A percentile compares a stretch with the other conserved stretches of the same genome.
These are phyloP conservation scores for Psilocybe sp. DNA, from an alignment of 768 basidiomycete genomes.

Conservation along the genomic window DNA sequence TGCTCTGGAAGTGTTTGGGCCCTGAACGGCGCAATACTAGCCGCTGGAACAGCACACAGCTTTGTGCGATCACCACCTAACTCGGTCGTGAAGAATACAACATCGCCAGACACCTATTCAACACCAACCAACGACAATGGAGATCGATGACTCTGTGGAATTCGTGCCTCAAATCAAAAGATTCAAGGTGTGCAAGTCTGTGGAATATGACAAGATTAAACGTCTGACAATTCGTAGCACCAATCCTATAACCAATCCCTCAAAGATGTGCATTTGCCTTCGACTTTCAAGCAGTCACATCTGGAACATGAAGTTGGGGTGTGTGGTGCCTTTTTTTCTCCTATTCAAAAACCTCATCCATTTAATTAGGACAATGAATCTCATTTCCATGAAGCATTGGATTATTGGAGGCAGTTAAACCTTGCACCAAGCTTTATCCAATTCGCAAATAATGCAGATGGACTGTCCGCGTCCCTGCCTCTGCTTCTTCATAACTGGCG, in stretches of 20 bases:
- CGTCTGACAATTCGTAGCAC: constrained; percentile 43
- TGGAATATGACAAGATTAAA: background rate
- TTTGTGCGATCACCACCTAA: background rate
- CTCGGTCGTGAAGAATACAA: background rate
- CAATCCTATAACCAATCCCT: constrained; percentile 69
- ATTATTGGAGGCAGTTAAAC: constrained; percentile 79
- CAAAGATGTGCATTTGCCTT: constrained; percentile 71
- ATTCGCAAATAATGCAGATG: constrained; percentile 61
- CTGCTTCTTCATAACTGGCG: constrained; percentile 79
- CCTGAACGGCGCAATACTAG: no score
- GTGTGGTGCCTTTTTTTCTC: constrained; percentile 16
- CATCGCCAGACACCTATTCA: background rate
- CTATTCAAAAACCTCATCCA: background rate
- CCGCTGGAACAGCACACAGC: no score
- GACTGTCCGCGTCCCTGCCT: constrained; percentile 72
- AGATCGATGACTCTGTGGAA: constrained; percentile 13
- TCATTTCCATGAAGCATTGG: constrained; percentile 72
- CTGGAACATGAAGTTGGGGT: constrained; percentile 63
- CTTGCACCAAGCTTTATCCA: constrained; percentile 71
- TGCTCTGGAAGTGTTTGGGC: no score
- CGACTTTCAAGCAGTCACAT: constrained; percentile 51
- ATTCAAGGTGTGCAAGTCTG: constrained; percentile 12
- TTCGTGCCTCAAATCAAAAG: constrained; percentile 9
- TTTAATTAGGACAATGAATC: constrained; percentile 65
- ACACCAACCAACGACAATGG: constrained; percentile 8